Base-by-base conservation (phyloP, 129 eudicot genomes). In the Lactuca sativa region DNA sequence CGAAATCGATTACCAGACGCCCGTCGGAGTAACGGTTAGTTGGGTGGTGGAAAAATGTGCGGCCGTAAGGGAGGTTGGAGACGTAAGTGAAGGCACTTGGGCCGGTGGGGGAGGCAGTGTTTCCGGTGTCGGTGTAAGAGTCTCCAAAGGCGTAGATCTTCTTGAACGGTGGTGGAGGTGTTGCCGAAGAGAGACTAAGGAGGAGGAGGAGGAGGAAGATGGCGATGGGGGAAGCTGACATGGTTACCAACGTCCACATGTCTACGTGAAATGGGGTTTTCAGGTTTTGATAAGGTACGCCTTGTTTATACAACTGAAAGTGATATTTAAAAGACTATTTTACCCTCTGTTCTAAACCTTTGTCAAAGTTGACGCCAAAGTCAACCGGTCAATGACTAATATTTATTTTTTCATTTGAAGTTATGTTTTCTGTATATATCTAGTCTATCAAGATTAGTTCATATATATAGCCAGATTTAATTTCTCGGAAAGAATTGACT, bases 71-170 rank as follows among this genome's bases (percentile, higher is more conserved):
- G 51, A 52, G 92, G 74, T 81, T 87, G 40, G 97, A 90, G 14
- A 82, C 95, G 76, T 60, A 74, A 16, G 15, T 51, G 79, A 83
- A 91, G 34, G 63, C 69, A 16, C 44, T n/a, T 0, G 97, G 97
- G 62, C 92, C 95, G 14, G 85, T 85, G 70, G 57, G 12, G 9
- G 97, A 77, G 1, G 10, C 37, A 34, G 96, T 92, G 88, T 92
- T 92, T 32, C 98, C 98, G 18, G 98, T 89, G 81, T 92, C 98
- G 1, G 96, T 92, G 81, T 58, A 84, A 18, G 98, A 89, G 80
- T 92, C 96, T 2, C 95, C 98, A 21, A 88, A 88, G 30, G 96
- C 91, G 77, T 80, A 86, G 70, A 88, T 82, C n/a, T 64, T 77
- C 5, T 72, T 80, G 82, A 91, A 91, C 4, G 90, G 79, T 1